These are phyloP conservation scores for Carex arenaria DNA, from an alignment of 202 grass and related monocot genomes.

Conservation along the genomic window DNA sequence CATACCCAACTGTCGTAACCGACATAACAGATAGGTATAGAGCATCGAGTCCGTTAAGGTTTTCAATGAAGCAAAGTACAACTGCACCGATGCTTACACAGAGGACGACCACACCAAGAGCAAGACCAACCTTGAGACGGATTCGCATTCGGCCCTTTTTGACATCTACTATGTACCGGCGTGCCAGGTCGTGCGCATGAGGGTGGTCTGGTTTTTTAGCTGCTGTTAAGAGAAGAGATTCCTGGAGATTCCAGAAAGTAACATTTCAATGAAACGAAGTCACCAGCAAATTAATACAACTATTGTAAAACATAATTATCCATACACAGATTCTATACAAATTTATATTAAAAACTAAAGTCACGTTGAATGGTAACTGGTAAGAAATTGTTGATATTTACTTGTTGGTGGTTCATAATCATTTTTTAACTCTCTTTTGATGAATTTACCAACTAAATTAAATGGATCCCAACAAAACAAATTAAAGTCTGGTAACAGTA, in stretches of 20 bases:
- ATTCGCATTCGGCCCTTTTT: conserved; percentile 95
- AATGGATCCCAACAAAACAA: no score
- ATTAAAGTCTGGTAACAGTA: background rate
- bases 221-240: conserved; percentile 86
- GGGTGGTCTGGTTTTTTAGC: conserved; percentile 46
- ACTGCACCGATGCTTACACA: conserved; percentile 65
- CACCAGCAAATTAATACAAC: background rate
- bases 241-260: conserved; percentile 33
- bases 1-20: conserved; percentile 82
- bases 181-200: conserved; percentile 35
- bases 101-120: conserved; percentile 53
- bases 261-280: background rate
- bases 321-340: background rate
- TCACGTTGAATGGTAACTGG: background rate
- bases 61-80: conserved; percentile 66
- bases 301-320: background rate
- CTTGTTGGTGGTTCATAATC: background rate
- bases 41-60: conserved; percentile 56
- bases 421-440: background rate
- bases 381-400: background rate
- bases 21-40: conserved; percentile 93
- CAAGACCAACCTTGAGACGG: conserved; percentile 71
- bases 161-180: conserved; percentile 75
- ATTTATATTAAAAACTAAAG: background rate
- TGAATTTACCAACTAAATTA: background rate